A percentile compares a stretch with the other conserved stretches of the same genome.
Conservation (phyloP, 306 rosid genomes). For the Oxytropis ochrocephala region DNA sequence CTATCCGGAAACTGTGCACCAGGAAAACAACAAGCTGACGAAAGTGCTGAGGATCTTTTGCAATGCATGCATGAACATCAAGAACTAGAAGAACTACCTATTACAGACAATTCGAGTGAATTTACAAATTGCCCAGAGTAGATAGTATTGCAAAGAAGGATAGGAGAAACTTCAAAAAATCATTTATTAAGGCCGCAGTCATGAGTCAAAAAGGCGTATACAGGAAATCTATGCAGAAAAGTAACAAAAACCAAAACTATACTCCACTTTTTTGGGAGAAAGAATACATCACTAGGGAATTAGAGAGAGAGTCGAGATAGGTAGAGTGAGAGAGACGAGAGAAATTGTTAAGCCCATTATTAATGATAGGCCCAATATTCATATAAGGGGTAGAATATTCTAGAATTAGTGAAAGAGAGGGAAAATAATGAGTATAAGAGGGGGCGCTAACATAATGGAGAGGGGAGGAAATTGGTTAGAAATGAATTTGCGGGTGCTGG, state of each 20-base stretch:
- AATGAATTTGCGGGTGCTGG: too few species aligned
- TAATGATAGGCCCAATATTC: background rate
- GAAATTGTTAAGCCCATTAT: too few species aligned
- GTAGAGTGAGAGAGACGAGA: too few species aligned
- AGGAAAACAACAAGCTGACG: conserved; percentile 78
- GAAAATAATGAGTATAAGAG: too few species aligned
- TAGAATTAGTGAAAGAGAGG: too few species aligned
- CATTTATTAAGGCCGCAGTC: background rate
- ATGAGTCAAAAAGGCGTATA: conserved; percentile 7
- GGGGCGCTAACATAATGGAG: too few species aligned
- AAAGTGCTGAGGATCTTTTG: conserved; percentile 78
- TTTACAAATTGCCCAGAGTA: background rate
- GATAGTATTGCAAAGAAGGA: conserved; percentile 6
- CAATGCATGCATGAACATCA: conserved; percentile 92
- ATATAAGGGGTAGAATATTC: background rate
- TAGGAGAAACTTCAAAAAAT: background rate
- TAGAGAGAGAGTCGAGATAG: background rate
- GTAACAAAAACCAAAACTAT: background rate
- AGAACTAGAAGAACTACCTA: conserved; percentile 98
- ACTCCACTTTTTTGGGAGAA: background rate
- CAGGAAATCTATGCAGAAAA: background rate
- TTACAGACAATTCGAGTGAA: background rate
- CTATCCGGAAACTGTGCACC: conserved; percentile 67
- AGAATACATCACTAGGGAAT: background rate
- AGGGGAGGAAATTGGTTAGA: too few species aligned